A percentile compares a stretch with the other conserved stretches of the same genome.
phyloP scores from a whole-genome alignment of 208 protist species.

The Trichomonas vaginalis region DNA sequence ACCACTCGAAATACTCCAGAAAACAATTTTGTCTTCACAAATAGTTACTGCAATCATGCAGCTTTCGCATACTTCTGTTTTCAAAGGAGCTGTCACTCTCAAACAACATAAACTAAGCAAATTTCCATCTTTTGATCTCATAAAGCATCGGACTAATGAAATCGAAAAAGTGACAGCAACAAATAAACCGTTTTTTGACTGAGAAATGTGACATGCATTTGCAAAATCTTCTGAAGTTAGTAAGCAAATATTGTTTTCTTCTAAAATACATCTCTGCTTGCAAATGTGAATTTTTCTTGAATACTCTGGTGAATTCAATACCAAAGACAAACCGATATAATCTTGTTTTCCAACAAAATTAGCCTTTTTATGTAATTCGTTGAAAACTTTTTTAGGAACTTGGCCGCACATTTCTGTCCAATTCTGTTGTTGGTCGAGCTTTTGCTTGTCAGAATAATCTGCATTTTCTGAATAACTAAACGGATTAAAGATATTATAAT shows the following conservation, averaged over 20 bases:
- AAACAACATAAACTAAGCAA: background rate
- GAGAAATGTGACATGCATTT: background rate
- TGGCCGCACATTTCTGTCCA: background rate
- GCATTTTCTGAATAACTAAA: background rate
- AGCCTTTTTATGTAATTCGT: background rate
- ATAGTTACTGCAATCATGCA: background rate
- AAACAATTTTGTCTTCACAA: background rate
- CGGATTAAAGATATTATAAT: background rate
- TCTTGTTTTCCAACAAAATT: background rate
- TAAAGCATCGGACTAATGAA: background rate
- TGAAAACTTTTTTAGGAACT: background rate
- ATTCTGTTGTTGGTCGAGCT: background rate
- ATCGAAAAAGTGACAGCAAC: background rate
- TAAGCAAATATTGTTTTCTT: background rate
- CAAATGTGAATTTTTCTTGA: background rate
- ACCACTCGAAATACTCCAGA: background rate
- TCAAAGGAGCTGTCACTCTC: background rate
- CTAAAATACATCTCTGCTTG: background rate
- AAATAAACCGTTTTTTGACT: background rate
- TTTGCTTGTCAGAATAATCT: background rate
- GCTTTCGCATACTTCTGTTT: background rate
- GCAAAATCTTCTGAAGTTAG: background rate
- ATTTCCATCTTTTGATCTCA: background rate
- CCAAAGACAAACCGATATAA: background rate
- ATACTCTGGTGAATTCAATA: background rate